Percentiles rank a stretch among this genome's conserved stretches.
These are phyloP conservation scores for Macrophomina pseudophaseolina DNA, from an alignment of 2,329 filamentous ascomycete species.

Conservation along the genomic window DNA sequence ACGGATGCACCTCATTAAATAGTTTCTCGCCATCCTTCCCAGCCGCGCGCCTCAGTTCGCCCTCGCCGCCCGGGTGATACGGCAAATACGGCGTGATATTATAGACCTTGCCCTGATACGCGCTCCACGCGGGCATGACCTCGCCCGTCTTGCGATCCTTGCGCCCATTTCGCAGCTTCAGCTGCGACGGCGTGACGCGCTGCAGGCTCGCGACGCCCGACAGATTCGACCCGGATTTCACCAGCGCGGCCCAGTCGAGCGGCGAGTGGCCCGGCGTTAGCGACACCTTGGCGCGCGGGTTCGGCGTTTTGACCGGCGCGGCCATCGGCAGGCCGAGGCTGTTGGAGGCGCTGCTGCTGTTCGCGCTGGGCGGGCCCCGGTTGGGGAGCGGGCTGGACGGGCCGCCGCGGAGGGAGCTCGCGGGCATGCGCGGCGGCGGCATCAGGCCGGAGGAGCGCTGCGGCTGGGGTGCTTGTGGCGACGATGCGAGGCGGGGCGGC, in stretches of 20 bases:
- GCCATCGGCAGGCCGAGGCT: slow-evolving; percentile 42
- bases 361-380: slow-evolving; percentile 42
- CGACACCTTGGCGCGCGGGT: slow-evolving; percentile 67
- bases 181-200: slow-evolving; percentile 80
- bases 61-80: slow-evolving; percentile 87
- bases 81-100: slow-evolving; percentile 89
- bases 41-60: slow-evolving; percentile 77
- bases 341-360: slow-evolving; percentile 46
- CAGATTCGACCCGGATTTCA: slow-evolving; percentile 66
- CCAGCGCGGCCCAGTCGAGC: slow-evolving; percentile 91
- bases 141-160: slow-evolving; percentile 69
- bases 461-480: slow-evolving; percentile 4
- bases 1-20: slow-evolving; percentile 69
- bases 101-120: slow-evolving; percentile 87
- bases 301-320: slow-evolving; percentile 45
- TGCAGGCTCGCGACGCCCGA: slow-evolving; percentile 60
- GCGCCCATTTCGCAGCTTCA: slow-evolving; percentile 79
- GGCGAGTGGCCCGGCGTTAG: slow-evolving; percentile 92
- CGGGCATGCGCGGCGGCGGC: slow-evolving; percentile 40
- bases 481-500: slow-evolving; percentile 34
- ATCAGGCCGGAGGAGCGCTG: slow-evolving; percentile 32
- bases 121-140: slow-evolving; percentile 72
- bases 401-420: slow-evolving; percentile 46
- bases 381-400: slow-evolving; percentile 56
- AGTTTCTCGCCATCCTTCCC: slow-evolving; percentile 72